phyloP scores from a whole-genome alignment of 2,329 filamentous ascomycete species.

The Arthroderma uncinatum region DNA sequence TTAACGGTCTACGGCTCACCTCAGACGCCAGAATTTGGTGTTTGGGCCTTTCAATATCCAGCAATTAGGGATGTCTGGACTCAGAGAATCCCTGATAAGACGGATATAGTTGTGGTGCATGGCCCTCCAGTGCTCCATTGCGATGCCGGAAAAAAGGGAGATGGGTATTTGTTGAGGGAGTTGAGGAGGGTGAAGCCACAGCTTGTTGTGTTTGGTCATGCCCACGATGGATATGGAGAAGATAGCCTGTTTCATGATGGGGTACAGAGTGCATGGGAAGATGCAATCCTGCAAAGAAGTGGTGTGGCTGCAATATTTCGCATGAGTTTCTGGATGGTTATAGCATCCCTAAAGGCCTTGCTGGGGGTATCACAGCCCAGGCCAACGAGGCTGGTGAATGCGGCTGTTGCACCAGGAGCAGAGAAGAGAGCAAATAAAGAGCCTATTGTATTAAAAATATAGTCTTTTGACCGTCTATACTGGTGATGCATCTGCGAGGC shows the following conservation, averaged over 20 bases:
- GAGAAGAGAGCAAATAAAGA: background rate
- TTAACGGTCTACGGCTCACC: constrained; percentile 18
- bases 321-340: background rate
- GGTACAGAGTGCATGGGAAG: background rate
- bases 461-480: too few species aligned
- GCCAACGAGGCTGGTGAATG: background rate
- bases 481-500: too few species aligned
- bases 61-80: constrained; percentile 16
- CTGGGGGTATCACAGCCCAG: background rate
- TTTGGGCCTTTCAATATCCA: constrained; percentile 19
- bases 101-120: constrained; percentile 19
- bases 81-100: constrained; percentile 13
- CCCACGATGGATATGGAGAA: constrained; percentile 17
- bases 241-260: background rate
- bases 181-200: constrained; percentile 16
- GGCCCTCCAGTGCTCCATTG: constrained; percentile 18
- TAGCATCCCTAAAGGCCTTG: background rate
- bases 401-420: background rate
- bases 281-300: background rate
- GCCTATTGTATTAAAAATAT: background rate
- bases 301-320: background rate
- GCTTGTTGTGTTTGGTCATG: constrained; percentile 20
- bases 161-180: constrained; percentile 15
- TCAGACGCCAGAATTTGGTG: constrained; percentile 16
- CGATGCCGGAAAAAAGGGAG: constrained; percentile 16